phyloP scores from a whole-genome alignment of 495 filamentous ascomycete genomes.

The Cercophora samala region DNA sequence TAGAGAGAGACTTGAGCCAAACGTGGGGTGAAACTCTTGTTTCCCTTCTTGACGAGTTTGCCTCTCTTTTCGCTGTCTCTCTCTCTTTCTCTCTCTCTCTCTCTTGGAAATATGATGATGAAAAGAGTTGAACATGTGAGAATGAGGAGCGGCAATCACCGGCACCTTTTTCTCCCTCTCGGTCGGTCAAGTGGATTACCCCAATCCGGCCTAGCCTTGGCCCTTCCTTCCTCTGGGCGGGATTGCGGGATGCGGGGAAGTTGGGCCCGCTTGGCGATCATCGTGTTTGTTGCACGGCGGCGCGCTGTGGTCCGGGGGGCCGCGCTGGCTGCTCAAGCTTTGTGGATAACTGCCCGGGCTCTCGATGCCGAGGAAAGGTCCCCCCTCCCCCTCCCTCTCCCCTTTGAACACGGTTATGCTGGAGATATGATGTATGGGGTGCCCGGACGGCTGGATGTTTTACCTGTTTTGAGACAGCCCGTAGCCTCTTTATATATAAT shows the following conservation, averaged over 20 bases:
- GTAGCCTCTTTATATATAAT: neutral
- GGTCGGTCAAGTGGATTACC: neutral
- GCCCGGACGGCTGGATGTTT: neutral
- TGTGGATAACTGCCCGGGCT: neutral
- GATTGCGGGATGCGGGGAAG: neutral
- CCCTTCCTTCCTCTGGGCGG: too few species aligned
- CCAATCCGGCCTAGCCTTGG: neutral
- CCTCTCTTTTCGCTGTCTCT: neutral
- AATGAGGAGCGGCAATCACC: neutral
- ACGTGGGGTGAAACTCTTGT: neutral
- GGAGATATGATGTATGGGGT: neutral
- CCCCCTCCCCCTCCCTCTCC: too few species aligned
- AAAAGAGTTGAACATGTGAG: neutral
- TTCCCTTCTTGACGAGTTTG: neutral
- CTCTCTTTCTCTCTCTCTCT: neutral
- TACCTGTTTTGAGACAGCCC: neutral
- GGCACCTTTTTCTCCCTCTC: neutral
- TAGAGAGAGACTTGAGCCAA: neutral
- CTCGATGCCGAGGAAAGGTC: neutral
- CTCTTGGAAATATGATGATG: neutral
- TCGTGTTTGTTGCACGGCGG: neutral
- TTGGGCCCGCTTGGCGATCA: neutral
- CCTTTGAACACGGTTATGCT: neutral
- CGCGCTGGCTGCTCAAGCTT: neutral
- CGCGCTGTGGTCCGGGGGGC: neutral